These are phyloP conservation scores for Colletotrichum karsti DNA, from an alignment of 2,329 filamentous ascomycete species.

Conservation along the genomic window DNA sequence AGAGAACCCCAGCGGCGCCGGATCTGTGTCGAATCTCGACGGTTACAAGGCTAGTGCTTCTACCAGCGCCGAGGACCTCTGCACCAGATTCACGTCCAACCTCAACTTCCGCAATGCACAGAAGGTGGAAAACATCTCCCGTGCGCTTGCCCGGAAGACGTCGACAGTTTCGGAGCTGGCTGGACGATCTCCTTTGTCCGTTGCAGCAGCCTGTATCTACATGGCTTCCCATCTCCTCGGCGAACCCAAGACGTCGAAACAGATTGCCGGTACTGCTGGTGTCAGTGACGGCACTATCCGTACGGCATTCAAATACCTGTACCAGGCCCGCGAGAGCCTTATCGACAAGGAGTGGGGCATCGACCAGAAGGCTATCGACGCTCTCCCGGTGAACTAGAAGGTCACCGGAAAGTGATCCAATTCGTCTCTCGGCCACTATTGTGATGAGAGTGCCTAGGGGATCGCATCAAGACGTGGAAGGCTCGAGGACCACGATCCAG, in stretches of 20 bases:
- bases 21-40: slow-evolving; percentile 65
- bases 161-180: slow-evolving; percentile 82
- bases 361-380: slow-evolving; percentile 75
- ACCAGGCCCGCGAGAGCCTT: slow-evolving; percentile 76
- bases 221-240: slow-evolving; percentile 91
- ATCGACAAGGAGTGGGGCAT: slow-evolving; percentile 80
- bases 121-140: slow-evolving; percentile 81
- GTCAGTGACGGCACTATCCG: slow-evolving; percentile 98
- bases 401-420: no score
- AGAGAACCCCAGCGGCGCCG: slow-evolving; percentile 60
- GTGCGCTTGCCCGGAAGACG: slow-evolving; percentile 80
- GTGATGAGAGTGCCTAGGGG: no score
- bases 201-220: slow-evolving; percentile 95
- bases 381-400: slow-evolving; percentile 62
- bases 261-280: slow-evolving; percentile 84
- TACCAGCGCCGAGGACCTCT: slow-evolving; percentile 84
- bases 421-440: no score
- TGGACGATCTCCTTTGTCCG: slow-evolving; percentile 91
- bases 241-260: slow-evolving; percentile 80
- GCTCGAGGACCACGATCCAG: no score
- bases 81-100: slow-evolving; percentile 87
- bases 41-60: slow-evolving; percentile 79
- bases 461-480: no score
- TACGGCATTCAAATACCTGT: slow-evolving; percentile 91
- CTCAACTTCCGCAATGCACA: slow-evolving; percentile 77